These are phyloP conservation scores for Coelastrella sp. DNA, from an alignment of 139 green algal species.

Conservation along the genomic window DNA sequence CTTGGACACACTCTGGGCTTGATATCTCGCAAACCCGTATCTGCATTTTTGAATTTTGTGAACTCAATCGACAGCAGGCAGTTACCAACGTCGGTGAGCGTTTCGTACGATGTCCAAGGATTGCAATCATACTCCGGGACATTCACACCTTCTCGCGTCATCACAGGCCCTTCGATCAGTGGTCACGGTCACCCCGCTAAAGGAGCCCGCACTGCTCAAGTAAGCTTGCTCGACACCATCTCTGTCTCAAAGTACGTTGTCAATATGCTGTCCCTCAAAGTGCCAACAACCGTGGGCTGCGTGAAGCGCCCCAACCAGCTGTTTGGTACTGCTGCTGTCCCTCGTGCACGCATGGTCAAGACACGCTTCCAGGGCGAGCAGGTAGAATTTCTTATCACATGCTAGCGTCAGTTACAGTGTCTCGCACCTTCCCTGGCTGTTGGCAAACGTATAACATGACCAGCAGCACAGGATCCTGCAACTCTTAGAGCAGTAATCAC, in stretches of 20 bases:
- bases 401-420: no score
- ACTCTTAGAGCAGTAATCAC: no score
- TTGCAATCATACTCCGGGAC: neutral
- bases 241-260: no score
- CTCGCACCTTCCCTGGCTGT: no score
- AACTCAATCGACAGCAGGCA: neutral
- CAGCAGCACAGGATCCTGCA: no score
- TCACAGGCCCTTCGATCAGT: neutral
- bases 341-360: constrained; percentile 9
- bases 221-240: no score
- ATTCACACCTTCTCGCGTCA: neutral
- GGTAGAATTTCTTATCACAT: neutral
- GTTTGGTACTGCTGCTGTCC: neutral
- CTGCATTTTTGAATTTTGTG: no score
- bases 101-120: neutral
- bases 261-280: neutral
- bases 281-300: neutral
- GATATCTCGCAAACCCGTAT: no score
- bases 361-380: constrained; percentile 28
- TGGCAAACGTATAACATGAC: no score
- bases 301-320: neutral
- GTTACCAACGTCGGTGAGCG: neutral
- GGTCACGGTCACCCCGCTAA: no score
- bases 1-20: neutral
- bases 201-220: no score